phyloP scores from a whole-genome alignment of 768 basidiomycete species.

The Pulveroboletus sp. region DNA sequence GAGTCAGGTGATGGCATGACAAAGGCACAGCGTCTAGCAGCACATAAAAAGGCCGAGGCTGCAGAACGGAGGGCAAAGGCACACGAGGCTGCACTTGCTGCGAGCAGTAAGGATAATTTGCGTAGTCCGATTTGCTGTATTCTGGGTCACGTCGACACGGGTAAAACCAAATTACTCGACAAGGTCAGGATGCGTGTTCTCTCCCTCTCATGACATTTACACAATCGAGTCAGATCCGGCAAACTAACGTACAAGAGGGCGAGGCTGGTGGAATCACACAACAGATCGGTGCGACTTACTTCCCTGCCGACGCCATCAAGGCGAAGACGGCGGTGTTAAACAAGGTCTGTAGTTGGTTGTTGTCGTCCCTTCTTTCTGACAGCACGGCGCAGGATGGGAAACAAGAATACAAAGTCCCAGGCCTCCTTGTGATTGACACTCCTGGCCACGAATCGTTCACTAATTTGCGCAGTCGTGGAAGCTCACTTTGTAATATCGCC shows the following conservation, averaged over 20 bases:
- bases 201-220: slow-evolving; percentile 3
- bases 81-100: slow-evolving; percentile 81
- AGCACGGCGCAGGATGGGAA: slow-evolving; percentile 51
- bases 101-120: slow-evolving; percentile 81
- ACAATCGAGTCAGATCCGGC: slow-evolving; percentile 69
- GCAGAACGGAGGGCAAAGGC: slow-evolving; percentile 74
- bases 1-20: slow-evolving; percentile 66
- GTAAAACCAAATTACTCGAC: slow-evolving; percentile 96
- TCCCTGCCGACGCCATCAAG: slow-evolving; percentile 93
- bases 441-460: slow-evolving; percentile 99
- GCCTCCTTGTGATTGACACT: slow-evolving; percentile 93
- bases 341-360: slow-evolving; percentile 44
- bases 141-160: slow-evolving; percentile 98
- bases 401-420: slow-evolving; percentile 95
- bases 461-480: slow-evolving; percentile 91
- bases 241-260: slow-evolving; percentile 99
- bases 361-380: slow-evolving; percentile 7
- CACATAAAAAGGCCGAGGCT: slow-evolving; percentile 79
- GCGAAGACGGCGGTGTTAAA: slow-evolving; percentile 93
- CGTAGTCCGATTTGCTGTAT: slow-evolving; percentile 99
- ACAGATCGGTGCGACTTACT: slow-evolving; percentile 99
- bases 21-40: slow-evolving; percentile 58
- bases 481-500: slow-evolving; percentile 97
- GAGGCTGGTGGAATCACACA: slow-evolving; percentile 99
- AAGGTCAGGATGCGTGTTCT: slow-evolving; percentile 53